Evolutionary conservation across 108 stramenopile genomes (phyloP).

Genomic region (Skeletonema costatum): DNA sequence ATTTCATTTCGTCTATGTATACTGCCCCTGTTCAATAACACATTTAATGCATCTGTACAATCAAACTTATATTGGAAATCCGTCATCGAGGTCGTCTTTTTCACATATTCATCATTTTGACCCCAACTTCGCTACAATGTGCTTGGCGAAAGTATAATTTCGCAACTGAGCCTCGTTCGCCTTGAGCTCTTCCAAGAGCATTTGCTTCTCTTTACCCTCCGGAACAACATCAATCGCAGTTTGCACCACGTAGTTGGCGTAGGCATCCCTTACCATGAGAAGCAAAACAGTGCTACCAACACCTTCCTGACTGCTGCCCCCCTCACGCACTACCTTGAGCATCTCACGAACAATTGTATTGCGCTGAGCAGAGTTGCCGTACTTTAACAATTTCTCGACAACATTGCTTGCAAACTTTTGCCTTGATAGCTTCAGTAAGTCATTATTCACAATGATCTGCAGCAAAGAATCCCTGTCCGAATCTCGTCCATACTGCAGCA

Average conservation of each 20-base stretch:
- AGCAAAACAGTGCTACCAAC: constrained; percentile 77
- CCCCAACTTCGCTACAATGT: constrained; percentile 80
- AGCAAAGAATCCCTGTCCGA: constrained; percentile 80
- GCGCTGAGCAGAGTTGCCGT: constrained; percentile 84
- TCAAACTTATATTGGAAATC: background rate
- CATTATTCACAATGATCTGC: constrained; percentile 75
- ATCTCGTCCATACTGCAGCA: constrained; percentile 85
- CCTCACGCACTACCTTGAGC: constrained; percentile 72
- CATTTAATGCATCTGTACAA: background rate
- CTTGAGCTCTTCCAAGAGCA: constrained; percentile 72
- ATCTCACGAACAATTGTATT: constrained; percentile 78
- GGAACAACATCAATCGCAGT: constrained; percentile 86
- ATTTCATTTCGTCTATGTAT: constrained; percentile 4
- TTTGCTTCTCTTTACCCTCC: constrained; percentile 69
- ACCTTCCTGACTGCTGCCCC: constrained; percentile 34
- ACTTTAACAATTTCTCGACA: constrained; percentile 96
- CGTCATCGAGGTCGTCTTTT: background rate
- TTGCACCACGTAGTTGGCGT: constrained; percentile 95
- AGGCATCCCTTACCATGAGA: constrained; percentile 95
- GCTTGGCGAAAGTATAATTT: constrained; percentile 88
- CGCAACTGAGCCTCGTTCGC: constrained; percentile 77
- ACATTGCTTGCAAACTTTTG: constrained; percentile 99
- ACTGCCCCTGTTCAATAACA: constrained; percentile 1
- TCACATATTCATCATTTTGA: constrained; percentile 17
- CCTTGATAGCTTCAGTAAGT: constrained; percentile 86